Base-by-base conservation (phyloP, 768 basidiomycete species). In the Mycena albidolilacea region DNA sequence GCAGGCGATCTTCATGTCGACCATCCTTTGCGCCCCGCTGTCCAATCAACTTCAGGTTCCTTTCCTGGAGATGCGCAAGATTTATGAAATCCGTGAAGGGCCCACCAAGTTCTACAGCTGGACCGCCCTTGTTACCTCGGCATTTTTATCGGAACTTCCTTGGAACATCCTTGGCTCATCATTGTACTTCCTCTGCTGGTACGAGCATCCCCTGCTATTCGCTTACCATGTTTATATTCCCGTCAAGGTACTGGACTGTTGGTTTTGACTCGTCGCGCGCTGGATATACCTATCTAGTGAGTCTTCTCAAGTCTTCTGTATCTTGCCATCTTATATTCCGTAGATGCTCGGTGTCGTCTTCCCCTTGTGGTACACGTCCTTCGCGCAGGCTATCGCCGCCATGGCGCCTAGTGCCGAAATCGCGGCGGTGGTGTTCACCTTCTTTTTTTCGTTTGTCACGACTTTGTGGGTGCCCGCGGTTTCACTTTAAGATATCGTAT, bases 51-150 rank as follows among this genome's bases (percentile, higher is more conserved):
- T 93, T 0, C 91, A 91, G 77, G 87, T 89, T 15, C 84, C 87
- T 44, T 92, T 89, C 82, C 84, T 93, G 71, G 80, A 83, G 37
- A 86, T 89, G 64, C 89, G 92, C 23, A 82, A 79, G 1, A 82
- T 93, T 37, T 93, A 92, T 75, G 90, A 92, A 77, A 87, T 91
- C 50, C 87, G 92, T n/a, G 92, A 93, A 79, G 86, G 89, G 4
- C 85, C 91, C 0, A 90, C 89, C 67, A 83, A 87, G 52, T 91
- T 90, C 82, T 93, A 93, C 80, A 86, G 85, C 68, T 93, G 91
- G 92, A 84, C 87, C 0, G 89, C 90, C 0, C 82, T 91, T 14
- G 73, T 90, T 39, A 87, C 88, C 0, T 84, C 90, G 0, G 87
- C 89, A 76, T 81, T 92, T 59, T 76, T 91, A 10, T 84, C 88